Evolutionary conservation across 164 flowering plant genomes (phyloP).

Genomic region (Magnolia officinalis): DNA sequence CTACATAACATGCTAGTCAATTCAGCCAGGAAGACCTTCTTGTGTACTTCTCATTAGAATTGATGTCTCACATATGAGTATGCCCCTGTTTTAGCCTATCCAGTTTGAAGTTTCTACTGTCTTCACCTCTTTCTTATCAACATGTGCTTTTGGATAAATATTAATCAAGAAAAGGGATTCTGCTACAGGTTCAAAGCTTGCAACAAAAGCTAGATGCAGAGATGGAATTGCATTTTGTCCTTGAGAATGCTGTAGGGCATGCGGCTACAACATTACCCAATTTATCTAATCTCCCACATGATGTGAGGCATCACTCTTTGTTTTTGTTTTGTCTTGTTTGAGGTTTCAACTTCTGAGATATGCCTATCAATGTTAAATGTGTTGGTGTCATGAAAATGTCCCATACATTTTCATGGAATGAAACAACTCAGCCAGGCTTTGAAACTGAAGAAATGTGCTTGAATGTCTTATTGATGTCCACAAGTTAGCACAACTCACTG

Average conservation of each 20-base stretch:
- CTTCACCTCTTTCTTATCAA: background rate
- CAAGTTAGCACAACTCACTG: background rate
- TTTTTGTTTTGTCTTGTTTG: background rate
- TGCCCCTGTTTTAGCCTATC: background rate
- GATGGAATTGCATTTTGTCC: conserved; percentile 48
- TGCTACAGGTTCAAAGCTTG: conserved; percentile 46
- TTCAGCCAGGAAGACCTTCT: background rate
- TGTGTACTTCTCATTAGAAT: background rate
- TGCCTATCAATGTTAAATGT: background rate
- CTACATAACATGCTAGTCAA: background rate
- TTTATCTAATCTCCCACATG: conserved; percentile 40
- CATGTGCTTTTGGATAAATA: background rate
- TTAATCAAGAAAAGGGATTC: background rate
- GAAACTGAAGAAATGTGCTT: background rate
- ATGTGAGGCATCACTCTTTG: conserved; percentile 25
- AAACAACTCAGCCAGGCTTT: background rate
- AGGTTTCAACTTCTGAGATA: background rate
- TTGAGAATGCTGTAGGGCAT: conserved; percentile 48
- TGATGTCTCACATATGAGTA: background rate
- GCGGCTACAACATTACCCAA: conserved; percentile 24
- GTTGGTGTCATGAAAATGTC: background rate
- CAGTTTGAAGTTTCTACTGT: background rate
- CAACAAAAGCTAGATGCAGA: conserved; percentile 49
- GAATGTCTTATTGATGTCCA: background rate
- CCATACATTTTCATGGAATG: background rate